A percentile compares a stretch with the other conserved stretches of the same genome.
phyloP scores from a whole-genome alignment of 768 basidiomycete genomes.

The Rubroboletus pulcherrimus region DNA sequence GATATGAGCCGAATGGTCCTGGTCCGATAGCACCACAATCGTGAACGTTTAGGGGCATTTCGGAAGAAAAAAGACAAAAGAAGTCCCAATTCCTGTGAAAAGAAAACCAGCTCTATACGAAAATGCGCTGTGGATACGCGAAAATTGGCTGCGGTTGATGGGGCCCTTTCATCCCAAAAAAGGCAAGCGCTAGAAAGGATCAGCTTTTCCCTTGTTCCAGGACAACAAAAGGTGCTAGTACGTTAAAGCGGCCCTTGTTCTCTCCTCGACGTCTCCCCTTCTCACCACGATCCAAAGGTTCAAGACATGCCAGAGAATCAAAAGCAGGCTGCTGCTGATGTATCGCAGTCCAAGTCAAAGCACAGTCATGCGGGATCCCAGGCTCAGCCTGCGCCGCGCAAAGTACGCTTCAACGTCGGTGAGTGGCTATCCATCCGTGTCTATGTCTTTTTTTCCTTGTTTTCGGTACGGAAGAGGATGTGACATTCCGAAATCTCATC shows the following conservation, averaged over 20 bases:
- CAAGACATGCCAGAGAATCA: slow-evolving; percentile 28
- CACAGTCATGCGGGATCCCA: slow-evolving; percentile 45
- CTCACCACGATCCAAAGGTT: neutral
- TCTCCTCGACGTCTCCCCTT: slow-evolving; percentile 7
- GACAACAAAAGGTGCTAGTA: slow-evolving; percentile 11
- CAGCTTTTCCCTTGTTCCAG: slow-evolving; percentile 18
- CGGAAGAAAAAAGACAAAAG: no score
- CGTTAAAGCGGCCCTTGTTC: slow-evolving; percentile 14
- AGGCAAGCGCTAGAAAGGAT: neutral
- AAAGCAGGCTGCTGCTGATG: slow-evolving; percentile 17
- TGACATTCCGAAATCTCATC: neutral
- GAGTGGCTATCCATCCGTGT: slow-evolving; percentile 14
- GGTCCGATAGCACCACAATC: no score
- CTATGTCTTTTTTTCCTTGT: neutral
- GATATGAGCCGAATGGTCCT: no score
- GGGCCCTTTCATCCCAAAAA: neutral
- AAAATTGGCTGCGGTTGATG: neutral
- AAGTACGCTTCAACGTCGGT: slow-evolving; percentile 89
- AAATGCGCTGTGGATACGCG: no score
- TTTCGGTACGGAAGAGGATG: neutral
- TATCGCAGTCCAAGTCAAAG: slow-evolving; percentile 37
- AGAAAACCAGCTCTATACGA: no score
- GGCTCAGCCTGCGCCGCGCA: slow-evolving; percentile 59
- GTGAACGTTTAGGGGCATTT: no score
- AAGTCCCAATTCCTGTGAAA: no score